phyloP scores from a whole-genome alignment of 768 basidiomycete species.

The Tylopilus plumbeoviolaceoides region DNA sequence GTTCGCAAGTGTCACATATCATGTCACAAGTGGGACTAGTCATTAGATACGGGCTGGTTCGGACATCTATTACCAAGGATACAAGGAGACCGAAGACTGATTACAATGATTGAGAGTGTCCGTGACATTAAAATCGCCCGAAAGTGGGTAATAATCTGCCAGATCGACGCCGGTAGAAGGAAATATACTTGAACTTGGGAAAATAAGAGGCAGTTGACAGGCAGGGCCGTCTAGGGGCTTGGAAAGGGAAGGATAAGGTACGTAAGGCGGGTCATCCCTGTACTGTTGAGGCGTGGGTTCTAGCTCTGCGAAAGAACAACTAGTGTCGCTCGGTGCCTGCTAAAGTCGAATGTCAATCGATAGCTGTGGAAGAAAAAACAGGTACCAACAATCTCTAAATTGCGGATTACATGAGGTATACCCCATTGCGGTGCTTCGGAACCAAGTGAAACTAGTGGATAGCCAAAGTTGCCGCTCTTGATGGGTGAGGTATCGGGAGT shows the following conservation, averaged over 20 bases:
- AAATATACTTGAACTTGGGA: neutral
- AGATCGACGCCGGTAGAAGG: neutral
- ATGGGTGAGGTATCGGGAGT: constrained; percentile 14
- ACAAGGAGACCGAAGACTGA: neutral
- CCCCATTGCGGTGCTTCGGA: constrained; percentile 18
- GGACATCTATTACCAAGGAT: neutral
- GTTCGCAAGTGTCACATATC: neutral
- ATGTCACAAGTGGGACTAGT: neutral
- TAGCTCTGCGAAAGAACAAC: constrained; percentile 12
- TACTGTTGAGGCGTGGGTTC: neutral
- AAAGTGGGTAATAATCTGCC: neutral
- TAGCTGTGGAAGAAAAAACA: neutral
- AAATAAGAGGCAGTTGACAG: neutral
- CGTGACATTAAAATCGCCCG: neutral
- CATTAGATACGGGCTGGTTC: neutral
- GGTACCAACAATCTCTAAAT: constrained; percentile 29
- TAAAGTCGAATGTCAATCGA: constrained; percentile 1
- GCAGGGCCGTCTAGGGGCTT: neutral
- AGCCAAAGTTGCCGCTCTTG: constrained; percentile 6
- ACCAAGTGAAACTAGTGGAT: constrained; percentile 21
- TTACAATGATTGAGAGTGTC: neutral
- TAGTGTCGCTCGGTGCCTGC: constrained; percentile 25
- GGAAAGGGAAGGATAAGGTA: neutral
- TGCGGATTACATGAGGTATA: constrained; percentile 20
- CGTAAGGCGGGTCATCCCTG: neutral